Evolutionary conservation across 2,329 filamentous ascomycete species (phyloP).

Genomic region (Colletotrichum gigasporum): DNA sequence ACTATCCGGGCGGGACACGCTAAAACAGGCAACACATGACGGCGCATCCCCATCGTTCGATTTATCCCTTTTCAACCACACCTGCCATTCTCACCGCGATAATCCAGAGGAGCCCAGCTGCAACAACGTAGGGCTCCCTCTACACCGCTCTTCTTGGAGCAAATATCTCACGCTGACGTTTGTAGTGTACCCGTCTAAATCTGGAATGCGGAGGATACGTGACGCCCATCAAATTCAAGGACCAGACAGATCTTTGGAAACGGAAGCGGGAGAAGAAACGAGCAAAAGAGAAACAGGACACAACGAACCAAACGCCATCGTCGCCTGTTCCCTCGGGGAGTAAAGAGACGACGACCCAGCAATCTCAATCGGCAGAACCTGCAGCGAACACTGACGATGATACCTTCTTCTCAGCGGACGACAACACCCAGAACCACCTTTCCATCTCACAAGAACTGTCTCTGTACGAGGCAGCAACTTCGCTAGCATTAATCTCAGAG

Average conservation of each 20-base stretch:
- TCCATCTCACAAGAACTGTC: not conserved
- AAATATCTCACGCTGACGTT: not conserved
- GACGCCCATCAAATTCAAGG: slow-evolving; percentile 15
- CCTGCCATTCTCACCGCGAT: no score
- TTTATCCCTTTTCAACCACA: not conserved
- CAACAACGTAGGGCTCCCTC: not conserved
- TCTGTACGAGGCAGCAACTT: slow-evolving; percentile 4
- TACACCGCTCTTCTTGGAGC: no score
- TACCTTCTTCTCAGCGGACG: not conserved
- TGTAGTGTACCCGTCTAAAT: slow-evolving; percentile 3
- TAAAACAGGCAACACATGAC: not conserved
- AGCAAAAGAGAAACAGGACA: not conserved
- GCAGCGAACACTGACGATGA: not conserved
- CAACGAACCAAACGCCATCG: not conserved
- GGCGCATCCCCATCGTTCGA: not conserved
- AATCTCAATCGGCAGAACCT: not conserved
- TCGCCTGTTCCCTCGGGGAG: not conserved
- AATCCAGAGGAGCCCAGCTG: slow-evolving; percentile 51
- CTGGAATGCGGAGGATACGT: slow-evolving; percentile 15
- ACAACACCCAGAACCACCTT: not conserved
- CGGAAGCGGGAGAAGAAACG: slow-evolving; percentile 1
- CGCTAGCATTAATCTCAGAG: slow-evolving; percentile 6
- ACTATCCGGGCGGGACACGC: not conserved
- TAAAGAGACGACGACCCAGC: not conserved
- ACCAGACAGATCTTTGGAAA: slow-evolving; percentile 12